Base-by-base conservation (phyloP, 1,284 basidiomycete species). In the Gyrodon tennesseensis region DNA sequence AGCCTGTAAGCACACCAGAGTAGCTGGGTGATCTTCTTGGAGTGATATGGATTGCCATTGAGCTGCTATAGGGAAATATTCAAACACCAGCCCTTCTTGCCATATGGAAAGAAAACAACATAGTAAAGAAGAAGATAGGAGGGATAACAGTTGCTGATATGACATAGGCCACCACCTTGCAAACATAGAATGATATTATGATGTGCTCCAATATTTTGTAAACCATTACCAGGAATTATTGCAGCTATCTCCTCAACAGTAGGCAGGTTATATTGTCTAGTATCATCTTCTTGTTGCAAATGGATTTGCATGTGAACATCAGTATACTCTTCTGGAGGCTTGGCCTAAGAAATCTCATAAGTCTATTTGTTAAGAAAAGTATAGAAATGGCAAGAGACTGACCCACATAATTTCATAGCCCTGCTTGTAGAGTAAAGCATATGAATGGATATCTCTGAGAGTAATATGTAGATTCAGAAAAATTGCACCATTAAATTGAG, bases 401-500 rank as follows among this genome's bases (percentile, higher is more conserved):
- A 65, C 53, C 4, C 37, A 25, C 48, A 81, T 67, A 11, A 78
- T 61, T 39, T 81, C 68, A 67, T 61, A 60, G 76, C 73, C 58
- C 65, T 70, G 65, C 71, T 80, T 2, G 76, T 39, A 21, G 39
- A 61, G 21, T 51, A 63, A 64, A 69, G 56, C 72, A 72, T 79
- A 81, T 1, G 65, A 72, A 61, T 83, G 70, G 19, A 65, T 3
- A 0, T 59, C 37, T 11, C 11, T 18, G 1, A 82, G 63, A 18
- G 75, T 75, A 4, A 31, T 49, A 41, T 80, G 76, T 0, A 82
- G 56, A 0, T 60, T 44, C 2, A 60, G 16, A 63, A 82, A 69
- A 0, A 72, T 73, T 1, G 25, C 57, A 4, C 21, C 23, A 58
- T 72, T 9, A 0, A 79, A 56, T 4, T 71, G 60, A 12, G n/a